Evolutionary conservation across 192 early-diverging fungal genomes (phyloP).

Genomic region (Coemansia sp.): DNA sequence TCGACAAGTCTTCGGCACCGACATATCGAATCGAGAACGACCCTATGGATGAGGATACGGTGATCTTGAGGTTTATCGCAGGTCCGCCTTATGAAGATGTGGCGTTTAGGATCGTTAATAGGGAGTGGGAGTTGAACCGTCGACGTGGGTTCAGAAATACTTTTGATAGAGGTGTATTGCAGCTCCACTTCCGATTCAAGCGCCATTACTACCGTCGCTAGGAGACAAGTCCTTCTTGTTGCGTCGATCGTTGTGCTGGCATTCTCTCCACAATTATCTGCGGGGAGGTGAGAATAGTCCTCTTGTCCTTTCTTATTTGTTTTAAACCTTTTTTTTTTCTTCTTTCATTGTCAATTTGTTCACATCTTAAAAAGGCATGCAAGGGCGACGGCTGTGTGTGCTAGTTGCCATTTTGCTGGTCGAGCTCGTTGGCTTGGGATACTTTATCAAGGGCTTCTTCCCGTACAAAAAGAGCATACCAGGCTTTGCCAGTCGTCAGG

Average conservation of each 20-base stretch:
- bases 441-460: slow-evolving; percentile 78
- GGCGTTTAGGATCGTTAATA: slow-evolving; percentile 94
- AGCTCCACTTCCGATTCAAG: slow-evolving; percentile 86
- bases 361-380: slow-evolving; percentile 13
- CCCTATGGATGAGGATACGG: slow-evolving; percentile 72
- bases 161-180: slow-evolving; percentile 82
- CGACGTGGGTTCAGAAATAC: slow-evolving; percentile 81
- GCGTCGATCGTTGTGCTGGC: neutral
- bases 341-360: neutral
- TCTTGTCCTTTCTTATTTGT: neutral
- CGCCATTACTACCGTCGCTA: slow-evolving; percentile 78
- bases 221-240: neutral
- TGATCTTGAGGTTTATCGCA: slow-evolving; percentile 88
- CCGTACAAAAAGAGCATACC: slow-evolving; percentile 75
- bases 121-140: slow-evolving; percentile 95
- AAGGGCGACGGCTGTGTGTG: slow-evolving; percentile 20
- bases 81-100: slow-evolving; percentile 98
- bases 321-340: neutral
- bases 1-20: slow-evolving; percentile 90
- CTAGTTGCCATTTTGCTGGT: slow-evolving; percentile 36
- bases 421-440: slow-evolving; percentile 65
- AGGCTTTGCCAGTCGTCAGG: slow-evolving; percentile 60
- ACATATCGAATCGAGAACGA: slow-evolving; percentile 85
- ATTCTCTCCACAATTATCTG: neutral
- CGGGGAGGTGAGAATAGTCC: neutral